phyloP scores from a whole-genome alignment of 164 flowering plant species.

The Vitis cinerea region DNA sequence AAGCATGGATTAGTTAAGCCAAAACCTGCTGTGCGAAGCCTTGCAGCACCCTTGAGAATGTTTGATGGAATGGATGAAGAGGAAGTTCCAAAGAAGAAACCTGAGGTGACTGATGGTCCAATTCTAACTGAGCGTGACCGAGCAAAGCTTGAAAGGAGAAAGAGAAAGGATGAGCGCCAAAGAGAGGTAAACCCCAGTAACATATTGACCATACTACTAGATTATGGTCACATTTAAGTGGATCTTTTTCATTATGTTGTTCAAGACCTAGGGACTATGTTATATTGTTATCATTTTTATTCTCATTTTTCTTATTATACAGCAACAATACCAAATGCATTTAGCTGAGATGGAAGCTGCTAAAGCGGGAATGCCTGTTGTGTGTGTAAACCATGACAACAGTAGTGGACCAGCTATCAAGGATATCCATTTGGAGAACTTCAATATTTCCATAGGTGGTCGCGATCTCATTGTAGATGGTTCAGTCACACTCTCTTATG shows the following conservation, averaged over 20 bases:
- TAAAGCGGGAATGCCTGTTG: conserved; percentile 95
- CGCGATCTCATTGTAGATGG: conserved; percentile 95
- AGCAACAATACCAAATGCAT: conserved; percentile 90
- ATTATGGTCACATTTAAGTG: neutral
- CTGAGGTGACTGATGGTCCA: conserved; percentile 82
- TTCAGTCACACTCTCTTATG: conserved; percentile 77
- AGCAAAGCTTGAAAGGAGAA: conserved; percentile 76
- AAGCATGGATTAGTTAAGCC: conserved; percentile 87
- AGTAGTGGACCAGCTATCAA: conserved; percentile 59
- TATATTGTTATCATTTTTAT: neutral
- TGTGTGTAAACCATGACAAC: conserved; percentile 71
- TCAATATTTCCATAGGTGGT: conserved; percentile 92
- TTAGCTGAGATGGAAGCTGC: conserved; percentile 94
- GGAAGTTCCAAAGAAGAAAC: conserved; percentile 78
- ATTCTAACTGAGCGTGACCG: conserved; percentile 80
- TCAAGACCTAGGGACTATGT: neutral
- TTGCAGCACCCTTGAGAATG: conserved; percentile 84
- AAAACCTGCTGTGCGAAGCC: conserved; percentile 79
- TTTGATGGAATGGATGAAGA: conserved; percentile 93
- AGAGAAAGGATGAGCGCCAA: conserved; percentile 95
- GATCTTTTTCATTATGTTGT: neutral
- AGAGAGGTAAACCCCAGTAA: conserved; percentile 63
- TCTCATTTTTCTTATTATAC: conserved; percentile 8
- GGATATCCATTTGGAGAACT: conserved; percentile 93
- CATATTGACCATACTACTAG: neutral